These are phyloP conservation scores for Pholiota molesta DNA, from an alignment of 768 basidiomycete species.

Conservation along the genomic window DNA sequence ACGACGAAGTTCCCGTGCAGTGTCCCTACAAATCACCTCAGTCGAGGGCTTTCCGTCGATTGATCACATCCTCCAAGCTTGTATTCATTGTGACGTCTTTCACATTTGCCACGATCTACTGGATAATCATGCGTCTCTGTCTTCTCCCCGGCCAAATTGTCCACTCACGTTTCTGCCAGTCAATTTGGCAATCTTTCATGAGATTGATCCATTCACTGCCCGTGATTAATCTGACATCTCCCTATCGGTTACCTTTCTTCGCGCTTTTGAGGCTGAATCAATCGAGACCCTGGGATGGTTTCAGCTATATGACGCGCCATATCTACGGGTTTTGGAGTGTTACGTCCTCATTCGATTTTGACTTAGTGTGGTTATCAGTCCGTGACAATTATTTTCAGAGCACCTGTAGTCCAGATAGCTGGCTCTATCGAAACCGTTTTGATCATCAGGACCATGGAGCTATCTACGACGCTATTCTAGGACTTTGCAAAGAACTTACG, in stretches of 20 bases:
- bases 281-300: background rate
- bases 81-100: background rate
- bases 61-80: constrained; percentile 7
- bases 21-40: constrained; percentile 23
- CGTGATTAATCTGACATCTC: background rate
- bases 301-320: constrained; percentile 3
- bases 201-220: background rate
- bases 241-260: background rate
- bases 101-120: background rate
- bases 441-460: constrained; percentile 4
- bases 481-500: constrained; percentile 5
- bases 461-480: constrained; percentile 5
- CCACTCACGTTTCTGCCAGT: background rate
- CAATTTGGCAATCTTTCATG: background rate
- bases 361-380: constrained; percentile 5
- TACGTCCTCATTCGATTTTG: constrained; percentile 8
- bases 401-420: background rate
- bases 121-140: background rate
- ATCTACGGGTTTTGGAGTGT: constrained; percentile 5
- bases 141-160: background rate
- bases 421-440: background rate
- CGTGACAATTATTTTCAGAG: constrained; percentile 11
- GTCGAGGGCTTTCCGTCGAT: constrained; percentile 15
- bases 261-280: background rate
- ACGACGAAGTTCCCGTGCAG: constrained; percentile 10